These are phyloP conservation scores for Cercospora nicotianae DNA, from an alignment of 2,329 filamentous ascomycete genomes.

Conservation along the genomic window DNA sequence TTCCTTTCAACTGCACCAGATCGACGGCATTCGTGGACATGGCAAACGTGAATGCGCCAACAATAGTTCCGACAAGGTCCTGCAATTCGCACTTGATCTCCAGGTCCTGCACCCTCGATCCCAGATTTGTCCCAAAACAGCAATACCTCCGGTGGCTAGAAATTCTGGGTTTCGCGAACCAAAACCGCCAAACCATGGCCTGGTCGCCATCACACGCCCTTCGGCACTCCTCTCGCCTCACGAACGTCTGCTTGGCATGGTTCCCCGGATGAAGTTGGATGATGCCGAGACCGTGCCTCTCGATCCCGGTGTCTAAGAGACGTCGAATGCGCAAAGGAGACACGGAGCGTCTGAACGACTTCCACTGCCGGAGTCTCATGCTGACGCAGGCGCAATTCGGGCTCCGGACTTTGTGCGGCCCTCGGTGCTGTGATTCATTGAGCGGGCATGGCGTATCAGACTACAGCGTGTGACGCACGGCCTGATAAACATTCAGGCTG, in stretches of 20 bases:
- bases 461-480: background rate
- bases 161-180: conserved; percentile 13
- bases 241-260: conserved; percentile 7
- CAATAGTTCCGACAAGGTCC: conserved; percentile 15
- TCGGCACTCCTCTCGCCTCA: conserved; percentile 22
- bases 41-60: background rate
- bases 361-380: background rate
- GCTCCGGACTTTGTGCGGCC: background rate
- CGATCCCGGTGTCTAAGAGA: background rate
- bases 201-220: conserved; percentile 4
- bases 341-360: background rate
- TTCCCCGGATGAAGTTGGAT: conserved; percentile 2
- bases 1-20: background rate
- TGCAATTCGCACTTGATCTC: conserved; percentile 14
- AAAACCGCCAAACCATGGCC: conserved; percentile 13
- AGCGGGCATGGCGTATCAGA: background rate
- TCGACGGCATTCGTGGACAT: background rate
- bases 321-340: background rate
- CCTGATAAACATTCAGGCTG: background rate
- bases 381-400: background rate
- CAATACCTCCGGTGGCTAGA: conserved; percentile 20
- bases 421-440: background rate
- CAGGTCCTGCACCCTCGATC: conserved; percentile 11
- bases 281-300: background rate
- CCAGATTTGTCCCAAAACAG: conserved; percentile 16